A percentile compares a stretch with the other conserved stretches of the same genome.
Evolutionary conservation across 768 basidiomycete genomes (phyloP).

Genomic region (Boletus tylopilopsis): DNA sequence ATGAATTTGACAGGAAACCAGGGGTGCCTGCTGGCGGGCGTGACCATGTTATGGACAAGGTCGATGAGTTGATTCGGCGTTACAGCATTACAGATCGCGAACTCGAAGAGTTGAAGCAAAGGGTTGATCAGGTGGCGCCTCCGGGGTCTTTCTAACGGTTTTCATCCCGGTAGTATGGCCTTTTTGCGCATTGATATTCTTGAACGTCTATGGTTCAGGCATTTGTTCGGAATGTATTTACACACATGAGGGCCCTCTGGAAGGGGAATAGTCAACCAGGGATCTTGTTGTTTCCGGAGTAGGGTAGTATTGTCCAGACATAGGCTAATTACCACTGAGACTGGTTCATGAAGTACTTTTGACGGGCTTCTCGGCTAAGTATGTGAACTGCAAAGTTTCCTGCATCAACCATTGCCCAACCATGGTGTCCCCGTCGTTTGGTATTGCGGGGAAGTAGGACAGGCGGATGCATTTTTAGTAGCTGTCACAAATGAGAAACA

Average conservation of each 20-base stretch:
- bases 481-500: slow-evolving; percentile 36
- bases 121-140: background rate
- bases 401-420: slow-evolving; percentile 84
- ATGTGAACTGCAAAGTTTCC: slow-evolving; percentile 80
- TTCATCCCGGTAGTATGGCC: too few species aligned
- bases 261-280: too few species aligned
- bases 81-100: slow-evolving; percentile 6
- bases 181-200: too few species aligned
- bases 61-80: slow-evolving; percentile 13
- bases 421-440: slow-evolving; percentile 56
- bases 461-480: slow-evolving; percentile 55
- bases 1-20: slow-evolving; percentile 2
- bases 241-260: too few species aligned
- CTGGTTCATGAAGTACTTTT: slow-evolving; percentile 56
- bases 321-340: slow-evolving; percentile 25
- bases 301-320: too few species aligned
- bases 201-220: background rate
- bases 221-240: too few species aligned
- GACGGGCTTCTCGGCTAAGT: slow-evolving; percentile 58
- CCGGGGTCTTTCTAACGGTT: background rate
- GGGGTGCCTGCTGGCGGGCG: too few species aligned
- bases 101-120: background rate
- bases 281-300: too few species aligned
- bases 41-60: slow-evolving; percentile 8
- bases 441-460: slow-evolving; percentile 60